Evolutionary conservation across 1,284 basidiomycete genomes (phyloP).

Genomic region (Ustilago loliicola): DNA sequence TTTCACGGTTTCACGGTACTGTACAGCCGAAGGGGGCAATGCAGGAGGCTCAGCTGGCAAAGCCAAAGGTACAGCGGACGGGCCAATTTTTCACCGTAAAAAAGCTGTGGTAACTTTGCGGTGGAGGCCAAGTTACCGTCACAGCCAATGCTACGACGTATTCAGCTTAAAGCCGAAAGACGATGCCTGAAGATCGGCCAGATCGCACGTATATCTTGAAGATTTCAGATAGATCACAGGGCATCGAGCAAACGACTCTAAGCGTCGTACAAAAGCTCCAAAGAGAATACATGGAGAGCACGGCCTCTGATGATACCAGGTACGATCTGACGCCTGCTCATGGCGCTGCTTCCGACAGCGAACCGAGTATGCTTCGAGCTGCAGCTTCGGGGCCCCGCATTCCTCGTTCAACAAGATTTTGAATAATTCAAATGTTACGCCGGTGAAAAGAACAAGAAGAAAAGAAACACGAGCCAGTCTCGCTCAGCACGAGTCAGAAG

Average conservation of each 20-base stretch:
- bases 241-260: background rate
- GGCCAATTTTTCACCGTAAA: background rate
- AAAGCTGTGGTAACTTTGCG: background rate
- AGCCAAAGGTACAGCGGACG: slow-evolving; percentile 3
- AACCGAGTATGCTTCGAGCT: background rate
- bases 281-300: too few relatives aligned
- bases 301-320: too few relatives aligned
- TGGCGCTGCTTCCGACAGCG: background rate
- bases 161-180: background rate
- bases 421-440: background rate
- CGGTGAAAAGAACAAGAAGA: background rate
- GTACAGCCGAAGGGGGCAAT: background rate
- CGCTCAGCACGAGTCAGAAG: background rate
- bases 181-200: background rate
- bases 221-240: background rate
- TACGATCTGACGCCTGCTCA: background rate
- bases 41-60: background rate
- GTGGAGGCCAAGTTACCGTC: slow-evolving; percentile 1
- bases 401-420: background rate
- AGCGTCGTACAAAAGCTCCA: too few relatives aligned
- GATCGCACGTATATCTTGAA: background rate
- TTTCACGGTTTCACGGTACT: too few relatives aligned
- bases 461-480: background rate
- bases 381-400: slow-evolving; percentile 8
- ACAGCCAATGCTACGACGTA: background rate